Evolutionary conservation across 495 filamentous ascomycete genomes (phyloP), one percentile per base, ranked within the genome.

Genomic region (Aspergillus cristatus): DNA sequence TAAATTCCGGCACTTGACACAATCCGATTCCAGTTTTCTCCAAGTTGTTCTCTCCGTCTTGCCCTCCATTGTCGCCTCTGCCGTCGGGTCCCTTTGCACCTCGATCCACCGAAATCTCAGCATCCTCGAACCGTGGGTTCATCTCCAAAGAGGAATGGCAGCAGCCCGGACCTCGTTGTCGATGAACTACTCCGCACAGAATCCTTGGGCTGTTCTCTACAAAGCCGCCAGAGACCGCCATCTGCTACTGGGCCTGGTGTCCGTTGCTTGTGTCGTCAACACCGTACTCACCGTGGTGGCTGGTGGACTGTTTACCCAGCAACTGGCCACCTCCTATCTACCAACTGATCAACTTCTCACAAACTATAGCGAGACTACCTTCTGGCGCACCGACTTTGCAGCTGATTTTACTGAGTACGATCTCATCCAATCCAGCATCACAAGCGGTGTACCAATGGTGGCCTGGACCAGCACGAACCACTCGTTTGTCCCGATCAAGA

Each of bases 61-160:
- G 7, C 62, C 62, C 8, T 62, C 62, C 3, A 40, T 66, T 7
- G 54, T 66, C 1, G 62, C 62, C 1, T 63, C 62, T 0, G 50
- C 54, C 1, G 60, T 66, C 2, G 53, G 54, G 7, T 45, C 62
- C 3, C 40, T 66, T 7, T 66, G 60, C 36, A 60, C 53, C 5
- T 66, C 62, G 0, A 66, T 66, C 24, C 55, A 63, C 18, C 58
- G 62, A 1, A 63, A 66, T 26, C 41, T 66, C 16, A 60, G 54
- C 16, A 52, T 66, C n/a, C 48, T 66, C 10, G 62, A 66, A 42
- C 62, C 62, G 6, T 66, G 62, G 62, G 62, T 66, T 10, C 62
- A 66, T 32, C 51, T 66, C n/a, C 62, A 66, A 34, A 49, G 62
- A 6, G 62, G 62, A 8, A 54, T 56, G 45, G 62, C 56, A 0